phyloP scores from a whole-genome alignment of 805 yeast species.

The Saccharomyces jurei region DNA sequence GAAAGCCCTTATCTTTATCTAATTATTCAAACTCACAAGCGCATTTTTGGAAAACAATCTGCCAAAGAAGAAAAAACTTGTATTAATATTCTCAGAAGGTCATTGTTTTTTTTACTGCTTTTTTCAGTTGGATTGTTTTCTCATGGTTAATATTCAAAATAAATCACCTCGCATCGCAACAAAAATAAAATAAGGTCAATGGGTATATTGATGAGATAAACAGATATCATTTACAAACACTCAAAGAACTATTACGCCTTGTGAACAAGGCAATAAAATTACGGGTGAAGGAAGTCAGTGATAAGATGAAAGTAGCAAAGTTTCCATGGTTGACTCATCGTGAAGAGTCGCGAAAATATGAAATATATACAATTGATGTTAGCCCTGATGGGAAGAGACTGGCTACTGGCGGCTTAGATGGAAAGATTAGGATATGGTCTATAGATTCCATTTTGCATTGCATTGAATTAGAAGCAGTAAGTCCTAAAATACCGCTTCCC shows the following conservation, averaged over 20 bases:
- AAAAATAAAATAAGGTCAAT: not conserved
- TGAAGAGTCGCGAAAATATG: slow-evolving; percentile 76
- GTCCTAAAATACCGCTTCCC: slow-evolving; percentile 4
- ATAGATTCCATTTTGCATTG: slow-evolving; percentile 38
- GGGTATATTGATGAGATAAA: not conserved
- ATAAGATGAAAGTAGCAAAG: slow-evolving; percentile 52
- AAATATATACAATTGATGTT: slow-evolving; percentile 75
- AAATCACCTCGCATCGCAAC: not conserved
- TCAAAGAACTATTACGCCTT: not conserved
- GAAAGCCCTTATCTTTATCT: not conserved
- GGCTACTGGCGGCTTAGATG: slow-evolving; percentile 93
- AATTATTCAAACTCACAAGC: not conserved
- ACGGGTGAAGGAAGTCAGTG: not conserved
- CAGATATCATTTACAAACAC: not conserved
- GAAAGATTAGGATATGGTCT: slow-evolving; percentile 88
- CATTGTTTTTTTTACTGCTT: not conserved
- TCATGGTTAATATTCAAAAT: not conserved
- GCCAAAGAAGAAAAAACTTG: not conserved
- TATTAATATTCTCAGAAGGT: not conserved
- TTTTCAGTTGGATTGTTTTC: not conserved
- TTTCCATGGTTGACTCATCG: slow-evolving; percentile 65
- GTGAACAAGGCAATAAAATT: not conserved
- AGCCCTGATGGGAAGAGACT: slow-evolving; percentile 75
- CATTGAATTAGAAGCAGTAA: slow-evolving; percentile 30
- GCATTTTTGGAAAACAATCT: not conserved